Evolutionary conservation across 2,329 filamentous ascomycete species (phyloP).

Genomic region (Kalaharituber pfeilii): DNA sequence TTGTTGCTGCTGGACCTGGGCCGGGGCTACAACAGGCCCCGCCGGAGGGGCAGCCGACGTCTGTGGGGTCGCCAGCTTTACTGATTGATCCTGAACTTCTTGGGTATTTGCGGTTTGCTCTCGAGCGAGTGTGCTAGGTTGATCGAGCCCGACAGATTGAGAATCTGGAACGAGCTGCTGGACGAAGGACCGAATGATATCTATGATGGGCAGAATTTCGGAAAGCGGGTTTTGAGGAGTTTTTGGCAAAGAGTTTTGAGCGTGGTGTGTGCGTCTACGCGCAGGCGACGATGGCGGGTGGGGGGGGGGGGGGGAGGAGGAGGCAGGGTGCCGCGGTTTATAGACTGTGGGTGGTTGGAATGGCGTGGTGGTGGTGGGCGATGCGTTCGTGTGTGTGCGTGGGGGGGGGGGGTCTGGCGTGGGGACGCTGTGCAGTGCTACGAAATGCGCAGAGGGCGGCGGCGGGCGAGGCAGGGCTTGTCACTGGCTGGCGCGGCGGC

Average conservation of each 20-base stretch:
- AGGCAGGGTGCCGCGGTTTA: not conserved
- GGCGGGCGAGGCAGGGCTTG: conserved; percentile 1
- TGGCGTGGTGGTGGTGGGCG: conserved; percentile 1
- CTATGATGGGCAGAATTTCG: not conserved
- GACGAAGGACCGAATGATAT: conserved; percentile 6
- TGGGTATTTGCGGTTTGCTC: not conserved
- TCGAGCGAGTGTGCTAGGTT: not conserved
- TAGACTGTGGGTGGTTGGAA: not conserved
- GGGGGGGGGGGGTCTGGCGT: too few relatives aligned
- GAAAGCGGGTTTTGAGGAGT: not conserved
- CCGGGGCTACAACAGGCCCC: conserved; percentile 5
- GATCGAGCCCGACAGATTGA: conserved; percentile 5
- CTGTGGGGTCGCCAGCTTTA: conserved; percentile 1
- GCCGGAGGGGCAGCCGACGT: not conserved
- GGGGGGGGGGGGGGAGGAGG: conserved; percentile 1
- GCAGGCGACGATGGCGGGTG: not conserved
- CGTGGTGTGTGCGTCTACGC: not conserved
- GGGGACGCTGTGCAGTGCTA: too few relatives aligned
- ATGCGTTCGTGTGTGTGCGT: conserved; percentile 4
- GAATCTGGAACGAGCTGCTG: conserved; percentile 8
- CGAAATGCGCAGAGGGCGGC: conserved; percentile 4
- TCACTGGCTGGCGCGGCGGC: conserved; percentile 1
- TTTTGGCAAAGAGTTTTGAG: not conserved
- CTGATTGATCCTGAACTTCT: not conserved
- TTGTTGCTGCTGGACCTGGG: conserved; percentile 10